Evolutionary conservation across 768 basidiomycete genomes (phyloP), one percentile per base, ranked within the genome.

Genomic region (Auriscalpium orientale): DNA sequence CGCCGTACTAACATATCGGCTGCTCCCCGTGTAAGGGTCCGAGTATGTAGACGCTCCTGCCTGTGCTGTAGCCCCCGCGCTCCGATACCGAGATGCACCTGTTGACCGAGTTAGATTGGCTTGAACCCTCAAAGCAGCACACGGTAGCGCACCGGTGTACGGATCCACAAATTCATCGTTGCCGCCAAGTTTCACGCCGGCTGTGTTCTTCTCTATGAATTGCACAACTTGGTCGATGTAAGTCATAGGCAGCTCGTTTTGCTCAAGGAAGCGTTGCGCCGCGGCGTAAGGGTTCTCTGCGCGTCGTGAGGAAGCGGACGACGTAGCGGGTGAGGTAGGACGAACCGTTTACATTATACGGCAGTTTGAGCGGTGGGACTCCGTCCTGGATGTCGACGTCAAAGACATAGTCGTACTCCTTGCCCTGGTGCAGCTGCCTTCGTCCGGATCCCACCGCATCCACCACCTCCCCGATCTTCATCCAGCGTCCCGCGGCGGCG

Each of bases 361-460:
- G 95, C 20, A 99, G 78, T 66, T 98, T 98, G 60, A 98, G 75
- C 8, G 95, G 86, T 11, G 95, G 95, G 15, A 82, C 84, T 2
- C 94, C 95, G 57, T 97, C 95, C 65, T 91, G 80, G 28, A 98
- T 87, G 65, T 98, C 97, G 37, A 99, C 95, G 66, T 97, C 95
- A 65, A 98, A 98, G n/a, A 99, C 95, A 65, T 97, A 97, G 71
- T 99, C 97, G 66, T 95, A 99, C 71, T 98, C 95, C 66, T 87
- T 86, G 16, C 97, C 97, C 63, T 93, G 71, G 66, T 89, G 87
- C n/a, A 97, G 78, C 70, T 95, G 91, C 70, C 91, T 95, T 56
- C 92, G 79, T n/a, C 83, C 83, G 37, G 86, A 83, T 21, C 94
- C 90, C 51, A 95, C 89, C 18, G 94, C 95, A 66, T 97, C 97